A percentile compares a stretch with the other conserved stretches of the same genome.
Conservation (phyloP, 345 rosid genomes). For the Triadica sebifera region DNA sequence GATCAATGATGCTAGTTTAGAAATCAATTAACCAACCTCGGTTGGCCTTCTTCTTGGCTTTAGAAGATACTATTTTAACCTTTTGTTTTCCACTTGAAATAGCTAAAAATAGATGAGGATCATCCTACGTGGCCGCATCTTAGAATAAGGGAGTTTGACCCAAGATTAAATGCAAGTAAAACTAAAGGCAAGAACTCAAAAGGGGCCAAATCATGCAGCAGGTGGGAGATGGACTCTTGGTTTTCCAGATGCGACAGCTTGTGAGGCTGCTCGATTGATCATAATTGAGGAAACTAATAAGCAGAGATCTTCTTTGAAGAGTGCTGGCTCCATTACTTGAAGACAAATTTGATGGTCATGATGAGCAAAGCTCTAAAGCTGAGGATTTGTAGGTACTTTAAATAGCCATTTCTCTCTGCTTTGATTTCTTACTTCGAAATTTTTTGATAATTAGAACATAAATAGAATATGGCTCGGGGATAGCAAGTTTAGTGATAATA, state of each 20-base stretch:
- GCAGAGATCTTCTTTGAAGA: conserved; percentile 44
- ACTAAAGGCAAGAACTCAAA: conserved; percentile 19
- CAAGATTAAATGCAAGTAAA: conserved; percentile 33
- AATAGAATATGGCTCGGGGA: not conserved
- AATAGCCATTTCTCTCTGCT: not conserved
- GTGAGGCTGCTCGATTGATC: conserved; percentile 44
- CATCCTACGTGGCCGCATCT: conserved; percentile 63
- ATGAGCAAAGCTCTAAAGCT: conserved; percentile 15
- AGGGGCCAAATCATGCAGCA: conserved; percentile 22
- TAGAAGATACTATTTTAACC: not conserved
- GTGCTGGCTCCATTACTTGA: conserved; percentile 37
- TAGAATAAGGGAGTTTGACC: conserved; percentile 54
- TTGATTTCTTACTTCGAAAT: not conserved
- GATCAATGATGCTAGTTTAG: not conserved
- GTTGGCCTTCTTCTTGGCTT: conserved; percentile 3
- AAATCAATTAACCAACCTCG: not conserved
- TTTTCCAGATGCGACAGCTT: conserved; percentile 42
- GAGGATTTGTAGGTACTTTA: conserved; percentile 21
- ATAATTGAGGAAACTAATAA: conserved; percentile 43
- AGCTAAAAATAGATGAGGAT: conserved; percentile 55
- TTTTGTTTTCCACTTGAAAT: conserved; percentile 23
- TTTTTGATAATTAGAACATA: not conserved
- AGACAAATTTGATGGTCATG: conserved; percentile 23
- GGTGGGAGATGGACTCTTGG: conserved; percentile 70
- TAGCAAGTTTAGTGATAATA: not conserved